Conservation (phyloP, 2,329 filamentous ascomycete species). For the Talaromyces sp. region DNA sequence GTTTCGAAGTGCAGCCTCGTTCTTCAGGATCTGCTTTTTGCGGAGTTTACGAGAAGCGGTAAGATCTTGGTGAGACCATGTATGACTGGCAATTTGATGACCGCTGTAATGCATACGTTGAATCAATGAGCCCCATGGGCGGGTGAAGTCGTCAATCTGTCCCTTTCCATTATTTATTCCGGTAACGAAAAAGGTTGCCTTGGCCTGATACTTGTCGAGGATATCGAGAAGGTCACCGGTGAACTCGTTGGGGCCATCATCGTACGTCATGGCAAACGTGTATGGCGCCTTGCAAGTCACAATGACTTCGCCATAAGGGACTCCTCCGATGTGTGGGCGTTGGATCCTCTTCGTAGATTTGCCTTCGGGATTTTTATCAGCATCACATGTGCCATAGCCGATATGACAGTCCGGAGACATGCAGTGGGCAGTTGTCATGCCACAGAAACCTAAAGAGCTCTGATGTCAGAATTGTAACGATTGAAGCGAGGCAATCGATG, state of each 20-base stretch:
- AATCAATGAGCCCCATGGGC: slow-evolving; percentile 39
- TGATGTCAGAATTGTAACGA: not conserved
- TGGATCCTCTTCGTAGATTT: slow-evolving; percentile 33
- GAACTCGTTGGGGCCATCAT: slow-evolving; percentile 62
- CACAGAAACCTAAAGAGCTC: slow-evolving; percentile 36
- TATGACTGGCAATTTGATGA: slow-evolving; percentile 52
- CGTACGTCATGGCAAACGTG: slow-evolving; percentile 63
- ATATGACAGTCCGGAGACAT: slow-evolving; percentile 40
- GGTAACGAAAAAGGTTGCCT: slow-evolving; percentile 65
- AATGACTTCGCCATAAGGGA: slow-evolving; percentile 37
- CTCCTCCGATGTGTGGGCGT: slow-evolving; percentile 35
- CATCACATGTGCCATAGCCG: slow-evolving; percentile 39
- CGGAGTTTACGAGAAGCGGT: slow-evolving; percentile 36
- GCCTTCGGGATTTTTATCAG: slow-evolving; percentile 33
- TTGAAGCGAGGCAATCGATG: not conserved
- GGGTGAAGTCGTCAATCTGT: slow-evolving; percentile 39
- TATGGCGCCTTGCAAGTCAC: slow-evolving; percentile 48
- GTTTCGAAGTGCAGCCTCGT: slow-evolving; percentile 47
- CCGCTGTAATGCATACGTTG: slow-evolving; percentile 43
- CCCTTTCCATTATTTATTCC: slow-evolving; percentile 48
- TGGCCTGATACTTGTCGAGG: slow-evolving; percentile 57
- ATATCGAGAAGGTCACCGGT: slow-evolving; percentile 61
- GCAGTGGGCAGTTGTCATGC: slow-evolving; percentile 36
- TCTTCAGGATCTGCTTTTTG: slow-evolving; percentile 43
- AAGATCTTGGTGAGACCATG: slow-evolving; percentile 51